Conservation (phyloP, 345 rosid genomes). For the Jatropha curcas region DNA sequence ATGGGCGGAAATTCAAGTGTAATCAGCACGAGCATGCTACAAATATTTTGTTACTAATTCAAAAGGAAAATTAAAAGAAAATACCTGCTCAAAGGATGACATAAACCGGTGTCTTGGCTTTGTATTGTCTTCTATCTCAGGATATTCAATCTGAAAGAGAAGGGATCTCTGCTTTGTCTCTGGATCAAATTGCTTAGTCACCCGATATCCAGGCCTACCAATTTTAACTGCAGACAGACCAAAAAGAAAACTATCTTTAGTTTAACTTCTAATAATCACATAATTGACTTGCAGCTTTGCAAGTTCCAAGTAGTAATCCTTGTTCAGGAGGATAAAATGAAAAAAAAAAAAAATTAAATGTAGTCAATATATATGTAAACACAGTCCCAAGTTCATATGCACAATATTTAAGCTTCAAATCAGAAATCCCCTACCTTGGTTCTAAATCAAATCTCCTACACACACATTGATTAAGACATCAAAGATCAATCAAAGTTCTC, state of each 20-base stretch:
- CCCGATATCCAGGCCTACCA: constrained; percentile 95
- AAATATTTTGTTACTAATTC: no score
- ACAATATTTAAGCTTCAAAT: not conserved
- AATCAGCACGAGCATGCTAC: not conserved
- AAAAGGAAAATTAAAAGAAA: not conserved
- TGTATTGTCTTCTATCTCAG: constrained; percentile 86
- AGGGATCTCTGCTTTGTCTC: constrained; percentile 93
- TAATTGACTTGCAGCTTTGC: not conserved
- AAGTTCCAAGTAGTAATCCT: not conserved
- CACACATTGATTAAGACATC: not conserved
- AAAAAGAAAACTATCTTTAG: not conserved
- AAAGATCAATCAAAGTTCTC: not conserved
- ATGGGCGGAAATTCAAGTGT: no score
- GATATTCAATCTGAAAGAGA: constrained; percentile 98
- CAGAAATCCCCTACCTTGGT: not conserved
- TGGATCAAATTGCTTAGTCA: constrained; percentile 91
- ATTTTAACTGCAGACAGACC: constrained; percentile 66
- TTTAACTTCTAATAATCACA: not conserved
- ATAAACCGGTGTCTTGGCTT: constrained; percentile 93
- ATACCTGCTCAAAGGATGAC: constrained; percentile 96
- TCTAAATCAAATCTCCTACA: not conserved
- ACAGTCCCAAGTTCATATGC: not conserved
- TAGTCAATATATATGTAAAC: not conserved
- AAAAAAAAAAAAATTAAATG: not conserved
- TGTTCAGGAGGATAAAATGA: no score